Conservation (phyloP, 768 basidiomycete genomes). For the Termitomyces sp. region DNA sequence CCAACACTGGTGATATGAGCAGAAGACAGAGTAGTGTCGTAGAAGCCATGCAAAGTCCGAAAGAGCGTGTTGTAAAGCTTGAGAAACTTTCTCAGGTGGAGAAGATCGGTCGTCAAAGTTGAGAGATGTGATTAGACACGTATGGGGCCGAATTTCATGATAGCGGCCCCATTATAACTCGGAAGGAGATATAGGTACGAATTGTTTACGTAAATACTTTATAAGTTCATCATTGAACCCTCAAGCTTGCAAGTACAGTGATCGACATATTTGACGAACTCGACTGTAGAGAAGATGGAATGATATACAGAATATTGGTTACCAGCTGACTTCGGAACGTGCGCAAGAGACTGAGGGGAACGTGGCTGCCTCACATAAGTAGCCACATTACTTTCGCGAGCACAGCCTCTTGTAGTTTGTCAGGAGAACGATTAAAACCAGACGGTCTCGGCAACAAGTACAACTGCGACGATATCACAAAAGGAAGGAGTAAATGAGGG, state of each 20-base stretch:
- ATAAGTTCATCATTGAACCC: neutral
- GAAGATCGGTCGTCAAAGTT: neutral
- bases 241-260: neutral
- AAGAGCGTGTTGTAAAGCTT: neutral
- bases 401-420: neutral
- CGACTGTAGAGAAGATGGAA: neutral
- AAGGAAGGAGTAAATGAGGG: neutral
- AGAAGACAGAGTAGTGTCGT: constrained; percentile 23
- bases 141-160: neutral
- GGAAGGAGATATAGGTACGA: neutral
- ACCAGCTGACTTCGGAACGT: neutral
- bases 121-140: neutral
- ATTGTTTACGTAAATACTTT: constrained; percentile 4
- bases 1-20: constrained; percentile 21
- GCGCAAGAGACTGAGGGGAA: neutral
- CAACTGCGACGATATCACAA: neutral
- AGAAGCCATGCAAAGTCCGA: constrained; percentile 9
- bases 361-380: neutral
- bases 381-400: neutral
- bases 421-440: neutral
- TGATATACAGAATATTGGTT: neutral
- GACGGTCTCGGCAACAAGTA: neutral
- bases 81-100: neutral
- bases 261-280: neutral
- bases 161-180: neutral